A percentile compares a stretch with the other conserved stretches of the same genome.
These are phyloP conservation scores for Penicillium psychrofluorescens DNA, from an alignment of 495 filamentous ascomycete species.

Conservation along the genomic window DNA sequence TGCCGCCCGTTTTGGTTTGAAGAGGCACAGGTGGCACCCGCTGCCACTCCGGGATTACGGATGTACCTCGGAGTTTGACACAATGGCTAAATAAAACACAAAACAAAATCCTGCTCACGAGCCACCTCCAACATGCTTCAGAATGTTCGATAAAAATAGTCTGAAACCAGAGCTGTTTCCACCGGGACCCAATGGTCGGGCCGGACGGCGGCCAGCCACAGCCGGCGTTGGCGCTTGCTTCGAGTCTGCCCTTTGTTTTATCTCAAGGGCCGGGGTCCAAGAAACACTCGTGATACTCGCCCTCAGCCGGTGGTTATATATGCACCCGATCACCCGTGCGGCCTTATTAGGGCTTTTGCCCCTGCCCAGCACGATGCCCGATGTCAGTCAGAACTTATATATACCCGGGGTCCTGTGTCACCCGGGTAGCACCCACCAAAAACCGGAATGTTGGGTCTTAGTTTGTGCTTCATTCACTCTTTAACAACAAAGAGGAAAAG, in stretches of 20 bases:
- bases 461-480: not conserved
- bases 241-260: not conserved
- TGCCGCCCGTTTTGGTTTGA: too few species aligned
- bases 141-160: too few species aligned
- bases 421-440: constrained; percentile 6
- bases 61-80: too few species aligned
- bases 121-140: too few species aligned
- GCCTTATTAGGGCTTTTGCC: constrained; percentile 15
- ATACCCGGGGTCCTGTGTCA: constrained; percentile 1
- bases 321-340: constrained; percentile 14
- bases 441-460: not conserved
- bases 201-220: too few species aligned
- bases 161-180: too few species aligned
- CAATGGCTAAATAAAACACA: too few species aligned
- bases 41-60: too few species aligned
- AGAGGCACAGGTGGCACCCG: too few species aligned
- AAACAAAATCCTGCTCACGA: too few species aligned
- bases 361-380: constrained; percentile 17
- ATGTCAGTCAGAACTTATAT: constrained; percentile 19
- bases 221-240: too few species aligned
- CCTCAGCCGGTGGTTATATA: constrained; percentile 14
- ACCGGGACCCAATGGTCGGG: too few species aligned
- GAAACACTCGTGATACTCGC: constrained; percentile 4
- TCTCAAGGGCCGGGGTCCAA: constrained; percentile 3
- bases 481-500: constrained; percentile 11